Evolutionary conservation across 352 stramenopile species (phyloP).

Genomic region (Globisporangium polare): DNA sequence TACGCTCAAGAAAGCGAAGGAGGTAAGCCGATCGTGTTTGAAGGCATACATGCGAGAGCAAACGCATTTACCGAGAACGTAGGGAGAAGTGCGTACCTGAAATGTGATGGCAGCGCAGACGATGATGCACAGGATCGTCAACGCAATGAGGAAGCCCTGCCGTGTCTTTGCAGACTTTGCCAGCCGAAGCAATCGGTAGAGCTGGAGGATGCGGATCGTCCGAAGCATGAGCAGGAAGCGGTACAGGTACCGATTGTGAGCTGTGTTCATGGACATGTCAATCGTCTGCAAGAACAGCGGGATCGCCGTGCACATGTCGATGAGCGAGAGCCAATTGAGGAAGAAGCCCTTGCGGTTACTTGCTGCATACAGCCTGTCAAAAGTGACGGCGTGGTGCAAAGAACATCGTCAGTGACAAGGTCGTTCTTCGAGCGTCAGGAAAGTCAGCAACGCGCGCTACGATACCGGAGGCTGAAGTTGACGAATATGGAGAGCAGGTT

Average conservation of each 20-base stretch:
- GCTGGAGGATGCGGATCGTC: conserved; percentile 50
- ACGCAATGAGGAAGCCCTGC: conserved; percentile 42
- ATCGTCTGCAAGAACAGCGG: conserved; percentile 44
- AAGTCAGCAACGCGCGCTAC: background rate
- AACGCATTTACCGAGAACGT: too few species aligned
- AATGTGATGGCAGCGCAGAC: conserved; percentile 55
- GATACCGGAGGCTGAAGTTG: conserved; percentile 45
- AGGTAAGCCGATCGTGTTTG: background rate
- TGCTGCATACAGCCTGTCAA: conserved; percentile 53
- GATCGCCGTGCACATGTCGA: conserved; percentile 45
- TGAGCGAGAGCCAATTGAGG: conserved; percentile 57
- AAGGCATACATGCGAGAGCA: background rate
- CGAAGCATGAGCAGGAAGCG: conserved; percentile 65
- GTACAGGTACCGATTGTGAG: conserved; percentile 38
- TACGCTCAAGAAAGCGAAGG: conserved; percentile 11
- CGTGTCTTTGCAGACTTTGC: conserved; percentile 55
- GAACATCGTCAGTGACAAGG: background rate
- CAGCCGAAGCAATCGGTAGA: conserved; percentile 59
- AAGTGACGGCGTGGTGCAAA: too few species aligned
- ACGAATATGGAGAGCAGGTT: conserved; percentile 45
- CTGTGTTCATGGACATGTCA: conserved; percentile 13
- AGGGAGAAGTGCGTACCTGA: conserved; percentile 27
- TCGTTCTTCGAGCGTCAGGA: background rate
- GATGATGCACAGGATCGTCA: conserved; percentile 60
- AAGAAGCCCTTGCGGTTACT: conserved; percentile 55